These are phyloP conservation scores for Ulota crispa DNA, from an alignment of 225 moss, liverwort and hornwort genomes.

Conservation along the genomic window DNA sequence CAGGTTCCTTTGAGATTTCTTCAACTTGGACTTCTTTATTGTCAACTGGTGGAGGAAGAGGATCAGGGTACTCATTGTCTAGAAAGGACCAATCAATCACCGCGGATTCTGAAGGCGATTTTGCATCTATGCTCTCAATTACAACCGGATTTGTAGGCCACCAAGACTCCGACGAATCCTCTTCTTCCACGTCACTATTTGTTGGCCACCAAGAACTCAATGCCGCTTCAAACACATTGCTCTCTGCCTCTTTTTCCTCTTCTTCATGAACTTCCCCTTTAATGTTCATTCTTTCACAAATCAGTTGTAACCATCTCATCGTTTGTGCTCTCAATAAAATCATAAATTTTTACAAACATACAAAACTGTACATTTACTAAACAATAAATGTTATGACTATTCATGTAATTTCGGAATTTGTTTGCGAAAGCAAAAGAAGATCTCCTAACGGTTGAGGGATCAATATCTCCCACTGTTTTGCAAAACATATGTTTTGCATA, in stretches of 20 bases:
- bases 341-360: not conserved
- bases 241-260: not conserved
- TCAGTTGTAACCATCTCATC: not conserved
- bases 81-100: slow-evolving; percentile 47
- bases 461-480: too few relatives aligned
- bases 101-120: not conserved
- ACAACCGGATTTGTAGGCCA: slow-evolving; percentile 31
- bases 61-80: slow-evolving; percentile 26
- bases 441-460: too few relatives aligned
- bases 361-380: too few relatives aligned
- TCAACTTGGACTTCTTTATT: not conserved
- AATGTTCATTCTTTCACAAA: not conserved
- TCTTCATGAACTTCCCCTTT: not conserved
- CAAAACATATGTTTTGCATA: too few relatives aligned
- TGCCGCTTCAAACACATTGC: not conserved
- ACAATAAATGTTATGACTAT: too few relatives aligned
- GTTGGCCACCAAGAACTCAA: slow-evolving; percentile 33
- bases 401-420: too few relatives aligned
- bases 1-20: not conserved
- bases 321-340: too few relatives aligned
- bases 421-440: too few relatives aligned
- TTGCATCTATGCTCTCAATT: slow-evolving; percentile 11
- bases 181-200: not conserved
- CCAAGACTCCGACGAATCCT: not conserved
- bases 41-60: not conserved